Conservation (phyloP, 345 rosid species). For the Rubroshorea leprosula region DNA sequence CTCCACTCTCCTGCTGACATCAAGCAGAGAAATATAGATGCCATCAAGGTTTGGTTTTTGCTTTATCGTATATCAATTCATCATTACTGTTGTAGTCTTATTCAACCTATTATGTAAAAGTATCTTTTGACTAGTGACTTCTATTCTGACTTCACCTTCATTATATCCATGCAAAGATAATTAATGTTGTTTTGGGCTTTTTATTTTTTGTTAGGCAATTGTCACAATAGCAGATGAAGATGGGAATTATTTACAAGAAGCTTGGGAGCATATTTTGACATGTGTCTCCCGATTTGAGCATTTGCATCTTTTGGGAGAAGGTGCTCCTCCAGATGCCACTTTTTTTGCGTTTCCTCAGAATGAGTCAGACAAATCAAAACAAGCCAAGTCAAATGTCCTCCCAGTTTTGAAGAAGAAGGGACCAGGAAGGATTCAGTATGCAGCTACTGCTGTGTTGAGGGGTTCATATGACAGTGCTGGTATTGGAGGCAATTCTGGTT, state of each 20-base stretch:
- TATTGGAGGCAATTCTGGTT: slow-evolving; percentile 64
- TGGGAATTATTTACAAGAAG: slow-evolving; percentile 97
- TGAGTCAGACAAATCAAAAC: slow-evolving; percentile 84
- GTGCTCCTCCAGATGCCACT: slow-evolving; percentile 98
- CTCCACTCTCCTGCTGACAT: slow-evolving; percentile 98
- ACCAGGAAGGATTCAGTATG: slow-evolving; percentile 81
- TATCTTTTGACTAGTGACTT: neutral
- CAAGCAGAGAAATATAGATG: slow-evolving; percentile 87
- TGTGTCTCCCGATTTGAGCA: slow-evolving; percentile 99
- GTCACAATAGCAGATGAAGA: slow-evolving; percentile 96
- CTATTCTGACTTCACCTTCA: neutral
- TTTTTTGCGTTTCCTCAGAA: slow-evolving; percentile 88
- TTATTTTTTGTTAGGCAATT: slow-evolving; percentile 53
- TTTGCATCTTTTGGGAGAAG: slow-evolving; percentile 98
- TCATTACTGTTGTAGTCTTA: neutral
- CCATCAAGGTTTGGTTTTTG: slow-evolving; percentile 65
- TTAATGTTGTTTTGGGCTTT: slow-evolving; percentile 16
- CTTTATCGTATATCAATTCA: too few species aligned
- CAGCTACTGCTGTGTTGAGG: slow-evolving; percentile 84
- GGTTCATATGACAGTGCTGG: slow-evolving; percentile 99
- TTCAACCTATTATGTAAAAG: neutral
- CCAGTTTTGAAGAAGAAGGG: slow-evolving; percentile 86
- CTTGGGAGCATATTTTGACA: slow-evolving; percentile 99
- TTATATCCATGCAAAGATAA: neutral
- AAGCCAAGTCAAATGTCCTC: slow-evolving; percentile 55